Evolutionary conservation across 352 stramenopile genomes (phyloP).

Genomic region (Phytophthora cryptogea): DNA sequence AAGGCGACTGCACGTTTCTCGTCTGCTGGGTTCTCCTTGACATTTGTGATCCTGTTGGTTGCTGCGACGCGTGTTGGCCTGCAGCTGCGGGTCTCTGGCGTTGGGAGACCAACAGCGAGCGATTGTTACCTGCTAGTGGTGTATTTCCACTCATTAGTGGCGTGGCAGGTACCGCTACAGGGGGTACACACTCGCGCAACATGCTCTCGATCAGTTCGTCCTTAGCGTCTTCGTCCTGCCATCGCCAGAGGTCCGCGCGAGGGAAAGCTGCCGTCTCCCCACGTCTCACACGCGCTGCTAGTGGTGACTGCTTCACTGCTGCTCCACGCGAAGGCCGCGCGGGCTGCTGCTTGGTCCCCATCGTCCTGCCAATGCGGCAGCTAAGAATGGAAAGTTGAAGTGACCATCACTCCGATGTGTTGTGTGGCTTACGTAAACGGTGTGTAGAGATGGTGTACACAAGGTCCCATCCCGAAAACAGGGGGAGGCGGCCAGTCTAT

Average conservation of each 20-base stretch:
- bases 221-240: conserved; percentile 36
- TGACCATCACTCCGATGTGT: conserved; percentile 6
- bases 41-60: not conserved
- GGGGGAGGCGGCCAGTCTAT: conserved; percentile 26
- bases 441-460: conserved; percentile 18
- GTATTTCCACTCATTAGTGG: conserved; percentile 12
- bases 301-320: conserved; percentile 14
- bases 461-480: conserved; percentile 10
- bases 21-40: conserved; percentile 16
- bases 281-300: conserved; percentile 21
- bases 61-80: conserved; percentile 2
- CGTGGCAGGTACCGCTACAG: conserved; percentile 17
- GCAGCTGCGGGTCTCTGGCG: conserved; percentile 14
- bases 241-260: conserved; percentile 64
- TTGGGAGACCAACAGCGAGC: conserved; percentile 17
- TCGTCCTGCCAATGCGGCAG: not conserved
- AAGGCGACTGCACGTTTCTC: conserved; percentile 25
- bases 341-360: conserved; percentile 24
- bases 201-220: conserved; percentile 62
- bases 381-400: conserved; percentile 2
- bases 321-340: conserved; percentile 3
- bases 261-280: conserved; percentile 42
- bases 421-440: conserved; percentile 1
- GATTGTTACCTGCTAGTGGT: conserved; percentile 7
- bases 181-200: conserved; percentile 50